These are phyloP conservation scores for Diaporthe ampelina DNA, from an alignment of 2,329 filamentous ascomycete species.

Conservation along the genomic window DNA sequence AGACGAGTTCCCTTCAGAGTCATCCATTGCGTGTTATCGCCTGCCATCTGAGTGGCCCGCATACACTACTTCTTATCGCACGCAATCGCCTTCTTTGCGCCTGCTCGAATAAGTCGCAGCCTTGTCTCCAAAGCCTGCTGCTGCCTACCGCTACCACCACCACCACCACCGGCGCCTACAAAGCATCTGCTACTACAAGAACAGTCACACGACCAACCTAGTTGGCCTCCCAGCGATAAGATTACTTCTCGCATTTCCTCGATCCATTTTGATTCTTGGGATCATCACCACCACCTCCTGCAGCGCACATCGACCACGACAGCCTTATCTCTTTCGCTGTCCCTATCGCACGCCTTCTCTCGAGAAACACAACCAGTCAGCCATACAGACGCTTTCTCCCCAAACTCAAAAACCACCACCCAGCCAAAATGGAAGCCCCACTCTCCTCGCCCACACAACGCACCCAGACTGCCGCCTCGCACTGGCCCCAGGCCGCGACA, in stretches of 20 bases:
- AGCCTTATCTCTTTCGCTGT: background rate
- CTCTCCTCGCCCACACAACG: constrained; percentile 48
- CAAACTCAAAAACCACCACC: background rate
- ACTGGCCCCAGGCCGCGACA: constrained; percentile 44
- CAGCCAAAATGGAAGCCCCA: constrained; percentile 49
- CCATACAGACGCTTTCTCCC: background rate
- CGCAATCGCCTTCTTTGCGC: background rate
- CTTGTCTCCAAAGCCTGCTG: constrained; percentile 23
- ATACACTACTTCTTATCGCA: background rate
- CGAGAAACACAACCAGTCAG: background rate
- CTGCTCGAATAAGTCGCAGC: constrained; percentile 24
- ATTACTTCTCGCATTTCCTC: background rate
- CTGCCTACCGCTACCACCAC: constrained; percentile 17
- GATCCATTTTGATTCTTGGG: background rate
- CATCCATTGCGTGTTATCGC: background rate
- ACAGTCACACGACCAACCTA: constrained; percentile 1
- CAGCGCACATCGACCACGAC: background rate
- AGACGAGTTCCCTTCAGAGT: background rate
- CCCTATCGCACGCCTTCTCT: background rate
- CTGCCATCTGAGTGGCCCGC: background rate
- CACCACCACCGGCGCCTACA: constrained; percentile 4
- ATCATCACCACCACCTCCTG: background rate
- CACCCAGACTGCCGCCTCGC: constrained; percentile 47
- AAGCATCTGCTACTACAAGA: background rate
- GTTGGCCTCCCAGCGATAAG: constrained; percentile 5